Percentiles rank a stretch among this genome's conserved stretches.
Conservation (phyloP, 805 yeast genomes). For the Scheffersomyces coipomensis region DNA sequence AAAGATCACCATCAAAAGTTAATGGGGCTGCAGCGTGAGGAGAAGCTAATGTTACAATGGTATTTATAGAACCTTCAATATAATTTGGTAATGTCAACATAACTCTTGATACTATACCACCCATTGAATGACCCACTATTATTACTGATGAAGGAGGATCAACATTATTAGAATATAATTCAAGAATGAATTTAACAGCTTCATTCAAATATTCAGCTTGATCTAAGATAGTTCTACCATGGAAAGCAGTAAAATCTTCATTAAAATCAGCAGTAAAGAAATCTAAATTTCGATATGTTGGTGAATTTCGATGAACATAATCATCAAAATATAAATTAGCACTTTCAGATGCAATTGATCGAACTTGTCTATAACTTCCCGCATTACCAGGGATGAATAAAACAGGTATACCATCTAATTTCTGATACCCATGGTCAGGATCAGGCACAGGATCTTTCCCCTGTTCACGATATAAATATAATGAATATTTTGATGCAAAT, state of each 20-base stretch:
- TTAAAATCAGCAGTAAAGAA: slow-evolving; percentile 92
- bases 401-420: slow-evolving; percentile 75
- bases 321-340: slow-evolving; percentile 52
- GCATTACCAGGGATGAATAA: slow-evolving; percentile 97
- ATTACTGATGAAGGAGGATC: slow-evolving; percentile 68
- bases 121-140: slow-evolving; percentile 92
- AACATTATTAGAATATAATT: slow-evolving; percentile 51
- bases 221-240: slow-evolving; percentile 88
- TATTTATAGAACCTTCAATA: slow-evolving; percentile 66
- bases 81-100: slow-evolving; percentile 81
- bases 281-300: slow-evolving; percentile 55
- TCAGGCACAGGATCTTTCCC: slow-evolving; percentile 57
- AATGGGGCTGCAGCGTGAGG: slow-evolving; percentile 94
- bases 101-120: slow-evolving; percentile 89
- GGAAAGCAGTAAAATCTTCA: slow-evolving; percentile 95
- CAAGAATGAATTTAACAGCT: slow-evolving; percentile 74
- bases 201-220: slow-evolving; percentile 93
- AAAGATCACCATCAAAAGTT: slow-evolving; percentile 86
- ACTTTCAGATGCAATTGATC: slow-evolving; percentile 87
- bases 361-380: slow-evolving; percentile 84
- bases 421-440: slow-evolving; percentile 24
- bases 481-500: slow-evolving; percentile 78
- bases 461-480: slow-evolving; percentile 85
- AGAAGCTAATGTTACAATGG: slow-evolving; percentile 81
- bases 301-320: slow-evolving; percentile 18